Conservation (phyloP, 2,329 filamentous ascomycete genomes). For the Pestalotiopsis sp. region DNA sequence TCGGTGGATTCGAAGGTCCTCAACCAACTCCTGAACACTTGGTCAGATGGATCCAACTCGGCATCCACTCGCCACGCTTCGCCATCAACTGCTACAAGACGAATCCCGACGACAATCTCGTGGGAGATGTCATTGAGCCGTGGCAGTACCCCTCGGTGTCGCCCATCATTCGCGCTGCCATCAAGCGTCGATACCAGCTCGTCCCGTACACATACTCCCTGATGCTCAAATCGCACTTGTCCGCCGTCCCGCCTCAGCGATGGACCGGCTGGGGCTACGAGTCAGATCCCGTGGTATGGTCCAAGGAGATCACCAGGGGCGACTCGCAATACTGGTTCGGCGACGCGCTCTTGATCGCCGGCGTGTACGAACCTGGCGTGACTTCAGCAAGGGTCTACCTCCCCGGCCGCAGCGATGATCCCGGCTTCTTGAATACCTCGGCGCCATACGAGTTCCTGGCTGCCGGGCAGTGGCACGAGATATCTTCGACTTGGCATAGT, state of each 20-base stretch:
- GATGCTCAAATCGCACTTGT: constrained; percentile 61
- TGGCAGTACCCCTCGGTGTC: constrained; percentile 76
- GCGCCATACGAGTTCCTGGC: constrained; percentile 59
- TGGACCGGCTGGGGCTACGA: constrained; percentile 79
- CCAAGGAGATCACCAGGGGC: constrained; percentile 56
- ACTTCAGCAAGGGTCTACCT: constrained; percentile 62
- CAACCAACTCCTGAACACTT: constrained; percentile 72
- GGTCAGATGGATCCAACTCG: constrained; percentile 73
- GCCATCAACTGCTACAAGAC: constrained; percentile 83
- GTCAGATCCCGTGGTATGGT: constrained; percentile 67
- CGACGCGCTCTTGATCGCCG: constrained; percentile 64
- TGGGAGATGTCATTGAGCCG: constrained; percentile 75
- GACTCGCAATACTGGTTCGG: constrained; percentile 77
- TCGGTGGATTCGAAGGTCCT: constrained; percentile 74
- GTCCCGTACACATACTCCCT: constrained; percentile 73
- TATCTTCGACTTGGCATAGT: constrained; percentile 44
- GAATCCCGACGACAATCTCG: constrained; percentile 60
- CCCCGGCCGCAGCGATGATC: constrained; percentile 49
- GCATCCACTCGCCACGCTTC: constrained; percentile 69
- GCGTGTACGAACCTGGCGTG: constrained; percentile 64
- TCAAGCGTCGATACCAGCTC: constrained; percentile 71
- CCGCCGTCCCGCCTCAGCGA: constrained; percentile 65
- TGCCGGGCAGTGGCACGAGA: constrained; percentile 40
- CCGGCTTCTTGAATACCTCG: constrained; percentile 65
- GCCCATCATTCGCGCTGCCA: constrained; percentile 61